Conservation (phyloP, 306 rosid genomes). For the Malus sieversii region DNA sequence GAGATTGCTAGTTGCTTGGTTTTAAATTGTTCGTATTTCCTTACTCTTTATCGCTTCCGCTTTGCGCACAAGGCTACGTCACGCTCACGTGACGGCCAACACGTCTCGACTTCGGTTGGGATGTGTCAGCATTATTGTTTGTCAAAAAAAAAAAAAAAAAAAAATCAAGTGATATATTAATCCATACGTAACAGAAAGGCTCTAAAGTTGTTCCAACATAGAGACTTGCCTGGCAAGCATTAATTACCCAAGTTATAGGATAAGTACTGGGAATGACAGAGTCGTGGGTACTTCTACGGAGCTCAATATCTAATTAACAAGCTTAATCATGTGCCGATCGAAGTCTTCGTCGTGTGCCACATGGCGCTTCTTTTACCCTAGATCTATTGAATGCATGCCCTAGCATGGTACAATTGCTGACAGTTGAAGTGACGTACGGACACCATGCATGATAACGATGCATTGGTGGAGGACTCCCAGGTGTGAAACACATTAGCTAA, state of each 20-base stretch:
- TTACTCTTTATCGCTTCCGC: no score
- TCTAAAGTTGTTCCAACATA: neutral
- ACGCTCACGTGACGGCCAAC: no score
- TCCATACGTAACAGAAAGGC: no score
- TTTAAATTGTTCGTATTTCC: no score
- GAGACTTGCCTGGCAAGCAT: neutral
- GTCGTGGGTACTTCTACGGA: neutral
- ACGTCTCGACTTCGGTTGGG: no score
- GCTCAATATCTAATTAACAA: neutral
- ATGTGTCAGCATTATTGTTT: no score
- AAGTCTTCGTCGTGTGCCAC: neutral
- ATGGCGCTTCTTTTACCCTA: neutral
- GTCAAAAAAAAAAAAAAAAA: no score
- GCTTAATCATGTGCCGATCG: neutral
- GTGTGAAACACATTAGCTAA: neutral
- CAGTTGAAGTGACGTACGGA: neutral
- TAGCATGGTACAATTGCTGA: neutral
- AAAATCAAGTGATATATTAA: no score
- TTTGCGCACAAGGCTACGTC: no score
- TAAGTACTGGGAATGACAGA: neutral
- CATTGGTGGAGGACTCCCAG: neutral
- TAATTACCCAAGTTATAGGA: neutral
- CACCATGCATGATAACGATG: neutral
- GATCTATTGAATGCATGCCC: neutral
- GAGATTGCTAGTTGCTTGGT: no score